These are phyloP conservation scores for Panicum hallii DNA, from an alignment of 202 grass and related monocot genomes.

Conservation along the genomic window DNA sequence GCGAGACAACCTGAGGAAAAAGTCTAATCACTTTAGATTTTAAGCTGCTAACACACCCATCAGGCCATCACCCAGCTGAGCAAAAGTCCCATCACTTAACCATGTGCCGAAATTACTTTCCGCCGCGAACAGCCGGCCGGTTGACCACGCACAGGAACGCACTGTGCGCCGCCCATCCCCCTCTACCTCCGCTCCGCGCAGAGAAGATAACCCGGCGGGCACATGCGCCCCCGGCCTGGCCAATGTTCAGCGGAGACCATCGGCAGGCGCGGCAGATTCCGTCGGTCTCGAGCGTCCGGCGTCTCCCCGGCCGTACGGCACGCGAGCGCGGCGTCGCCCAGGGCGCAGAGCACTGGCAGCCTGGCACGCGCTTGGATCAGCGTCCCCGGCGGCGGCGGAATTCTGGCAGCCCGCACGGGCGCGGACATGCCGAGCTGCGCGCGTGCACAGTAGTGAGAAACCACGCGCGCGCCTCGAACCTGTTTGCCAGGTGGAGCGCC, in stretches of 20 bases:
- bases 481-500: constrained; percentile 17
- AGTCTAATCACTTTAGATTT: background rate
- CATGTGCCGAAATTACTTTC: constrained; percentile 18
- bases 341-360: background rate
- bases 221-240: too few relatives aligned
- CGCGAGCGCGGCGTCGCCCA: background rate
- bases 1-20: background rate
- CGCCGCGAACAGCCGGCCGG: constrained; percentile 32
- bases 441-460: constrained; percentile 42
- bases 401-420: background rate
- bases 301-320: background rate
- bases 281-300: background rate
- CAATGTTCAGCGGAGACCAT: too few relatives aligned
- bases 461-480: constrained; percentile 4
- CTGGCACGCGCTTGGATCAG: background rate
- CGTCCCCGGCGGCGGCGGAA: background rate
- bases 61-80: background rate
- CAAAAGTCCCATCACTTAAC: background rate
- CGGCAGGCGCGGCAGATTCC: background rate
- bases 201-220: too few relatives aligned
- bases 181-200: background rate
- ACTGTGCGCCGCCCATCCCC: constrained; percentile 14
- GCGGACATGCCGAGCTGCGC: too few relatives aligned
- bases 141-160: constrained; percentile 39
- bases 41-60: background rate